Base-by-base conservation (phyloP, 805 yeast genomes). In the Metschnikowia anglica region DNA sequence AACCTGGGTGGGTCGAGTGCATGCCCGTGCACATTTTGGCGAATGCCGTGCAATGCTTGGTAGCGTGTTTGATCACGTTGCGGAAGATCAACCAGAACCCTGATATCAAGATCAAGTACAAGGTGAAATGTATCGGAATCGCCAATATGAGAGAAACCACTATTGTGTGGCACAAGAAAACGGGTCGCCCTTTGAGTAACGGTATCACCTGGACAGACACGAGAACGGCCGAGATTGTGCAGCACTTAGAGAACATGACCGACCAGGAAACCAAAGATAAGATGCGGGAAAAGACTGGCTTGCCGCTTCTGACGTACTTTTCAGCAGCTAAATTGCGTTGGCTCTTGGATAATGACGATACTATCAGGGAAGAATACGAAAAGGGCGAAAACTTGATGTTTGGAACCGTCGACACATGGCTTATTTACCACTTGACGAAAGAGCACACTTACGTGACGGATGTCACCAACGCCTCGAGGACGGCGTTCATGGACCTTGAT, bases 191-290 rank as follows among this genome's bases (percentile, higher is more conserved):
- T 3, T 76, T 88, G 42, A 77, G 83, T 59, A 83, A 86, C 61
- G 97, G 97, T 58, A 88, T 90, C 62, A 95, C 90, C 27, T 90
- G 98, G 98, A 87, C 91, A 49, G 98, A 90, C 67, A 86, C 95
- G 30, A 78, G 98, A 59, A 91, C 95, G 30, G 68, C 85, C 8
- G 79, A 73, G 15, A 75, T 86, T 37, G 89, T 88, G 40, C 77
- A 77, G 48, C 77, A 80, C 51, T 72, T 84, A 60, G 76, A 76
- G 54, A 68, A 72, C 44, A 71, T 72, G 52, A 73, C 77, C 19
- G 72, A 81, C 19, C 73, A 71, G 33, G 81, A 76, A 24, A 73
- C 72, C 37, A 75, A 85, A 49, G 79, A 75, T 33, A 72, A 72
- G 41, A 71, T 88, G 54, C 74, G 78, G 55, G 70, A 76, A 52